These are phyloP conservation scores for Cardiospermum halicacabum DNA, from an alignment of 345 rosid species.

Conservation along the genomic window DNA sequence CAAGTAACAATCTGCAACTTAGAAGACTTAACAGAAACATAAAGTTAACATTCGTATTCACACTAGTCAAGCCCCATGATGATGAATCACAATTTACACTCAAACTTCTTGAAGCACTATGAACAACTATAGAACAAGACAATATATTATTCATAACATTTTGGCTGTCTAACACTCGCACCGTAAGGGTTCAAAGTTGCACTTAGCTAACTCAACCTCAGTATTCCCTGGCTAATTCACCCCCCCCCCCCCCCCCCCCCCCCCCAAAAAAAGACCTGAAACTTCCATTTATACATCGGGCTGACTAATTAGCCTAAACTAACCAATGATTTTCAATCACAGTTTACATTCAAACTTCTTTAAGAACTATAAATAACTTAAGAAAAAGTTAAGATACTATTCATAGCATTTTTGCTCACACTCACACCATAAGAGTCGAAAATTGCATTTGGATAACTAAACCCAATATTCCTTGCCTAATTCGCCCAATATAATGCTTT, in stretches of 20 bases:
- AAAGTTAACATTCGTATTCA: not conserved
- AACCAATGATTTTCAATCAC: not conserved
- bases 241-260: not conserved
- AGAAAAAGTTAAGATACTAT: not conserved
- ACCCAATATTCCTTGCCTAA: not conserved
- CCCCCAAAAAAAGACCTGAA: not conserved
- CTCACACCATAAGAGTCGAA: not conserved
- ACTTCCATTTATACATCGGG: slow-evolving; percentile 8
- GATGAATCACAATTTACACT: not conserved
- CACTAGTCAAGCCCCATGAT: not conserved
- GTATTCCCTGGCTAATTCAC: not conserved
- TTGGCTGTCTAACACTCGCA: not conserved
- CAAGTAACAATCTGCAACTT: not conserved
- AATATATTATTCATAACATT: not conserved
- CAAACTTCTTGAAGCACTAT: not conserved
- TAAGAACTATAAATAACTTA: not conserved
- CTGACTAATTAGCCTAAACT: not conserved
- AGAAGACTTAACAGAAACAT: not conserved
- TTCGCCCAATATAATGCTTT: not conserved
- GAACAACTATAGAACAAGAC: not conserved
- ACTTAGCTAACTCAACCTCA: not conserved
- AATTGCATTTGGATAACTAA: not conserved
- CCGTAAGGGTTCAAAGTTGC: not conserved
- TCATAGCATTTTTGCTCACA: not conserved
- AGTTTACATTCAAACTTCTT: not conserved